phyloP scores from a whole-genome alignment of 2,329 filamentous ascomycete species.

The Sarocladium oryzae region DNA sequence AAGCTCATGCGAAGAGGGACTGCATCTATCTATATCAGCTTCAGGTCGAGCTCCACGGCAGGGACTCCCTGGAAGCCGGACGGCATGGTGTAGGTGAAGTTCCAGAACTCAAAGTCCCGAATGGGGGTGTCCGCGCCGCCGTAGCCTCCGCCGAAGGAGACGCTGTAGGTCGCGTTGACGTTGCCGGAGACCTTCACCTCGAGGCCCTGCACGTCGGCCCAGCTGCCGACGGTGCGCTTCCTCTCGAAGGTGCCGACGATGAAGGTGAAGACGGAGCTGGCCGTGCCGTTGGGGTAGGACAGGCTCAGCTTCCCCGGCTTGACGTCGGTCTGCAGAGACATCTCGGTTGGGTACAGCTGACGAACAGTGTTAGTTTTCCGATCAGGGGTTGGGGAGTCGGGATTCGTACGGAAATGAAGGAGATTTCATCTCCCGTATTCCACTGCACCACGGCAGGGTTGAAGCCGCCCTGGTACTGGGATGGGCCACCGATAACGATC shows the following conservation, averaged over 20 bases:
- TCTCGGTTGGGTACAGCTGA: conserved; percentile 32
- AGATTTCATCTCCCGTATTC: conserved; percentile 33
- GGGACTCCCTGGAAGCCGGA: conserved; percentile 10
- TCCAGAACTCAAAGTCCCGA: conserved; percentile 40
- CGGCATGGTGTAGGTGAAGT: conserved; percentile 36
- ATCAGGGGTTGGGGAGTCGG: no score
- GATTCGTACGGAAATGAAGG: conserved; percentile 20
- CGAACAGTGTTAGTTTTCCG: neutral
- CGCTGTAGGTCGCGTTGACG: conserved; percentile 29
- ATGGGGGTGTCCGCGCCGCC: conserved; percentile 26
- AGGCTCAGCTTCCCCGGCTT: conserved; percentile 37
- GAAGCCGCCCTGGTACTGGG: conserved; percentile 44
- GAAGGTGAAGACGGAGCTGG: conserved; percentile 42
- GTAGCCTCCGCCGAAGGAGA: conserved; percentile 36
- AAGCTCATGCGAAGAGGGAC: no score
- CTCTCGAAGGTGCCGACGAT: conserved; percentile 40
- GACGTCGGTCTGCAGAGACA: conserved; percentile 33
- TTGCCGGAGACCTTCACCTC: conserved; percentile 38
- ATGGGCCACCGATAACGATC: conserved; percentile 47
- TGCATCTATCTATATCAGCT: neutral
- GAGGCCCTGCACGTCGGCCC: conserved; percentile 43
- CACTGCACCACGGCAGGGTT: conserved; percentile 57
- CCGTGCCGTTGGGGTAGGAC: conserved; percentile 46
- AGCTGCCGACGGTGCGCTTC: conserved; percentile 36
- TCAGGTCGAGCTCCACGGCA: conserved; percentile 11